Base-by-base conservation (phyloP, 176 grass and related monocot species). In the Musa itinerans region DNA sequence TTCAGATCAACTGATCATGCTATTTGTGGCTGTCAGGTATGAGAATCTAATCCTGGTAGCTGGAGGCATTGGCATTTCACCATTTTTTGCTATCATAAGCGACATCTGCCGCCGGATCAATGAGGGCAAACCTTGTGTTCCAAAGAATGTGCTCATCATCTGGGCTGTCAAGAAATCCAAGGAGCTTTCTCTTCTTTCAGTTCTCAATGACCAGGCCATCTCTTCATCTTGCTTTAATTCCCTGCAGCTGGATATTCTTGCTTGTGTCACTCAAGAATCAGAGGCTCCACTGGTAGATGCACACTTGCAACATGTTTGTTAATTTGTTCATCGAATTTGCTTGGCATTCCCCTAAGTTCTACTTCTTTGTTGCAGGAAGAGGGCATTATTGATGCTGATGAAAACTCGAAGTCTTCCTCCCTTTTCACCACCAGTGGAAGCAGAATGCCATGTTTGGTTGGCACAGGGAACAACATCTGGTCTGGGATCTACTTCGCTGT, bases 41-140 rank as follows among this genome's bases (percentile, higher is more conserved):
- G 90, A 98, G 78, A 98, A 98, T 86, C 95, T 98, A 80, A 89
- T 98, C 71, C 77, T 98, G 52, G 95, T 98, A 65, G 95, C 95
- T 50, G 95, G 95, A 71, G 95, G 95, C 67, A 98, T 98, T 25
- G 95, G 95, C 12, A 87, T 98, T 66, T 91, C 90, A 2, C 90
- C 95, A 1, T 98, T 98, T 69, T 50, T 98, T 55, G 95, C 95
- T 14, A 89, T 98, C 51, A 71, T 98, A 78, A 98, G 90, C 10
- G 95, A 98, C 69, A 93, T 98, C 51, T 81, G 90, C 78, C 90
- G 87, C 62, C 89, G 95, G 62, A 79, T 91, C 55, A 86, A 79
- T 25, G 82, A 93, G 76, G 82, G 82, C 3, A 87, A 89, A 54
- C 80, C 74, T 52, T 93, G 95, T 66, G 77, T 85, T 61, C 95